phyloP scores from a whole-genome alignment of 1,284 basidiomycete genomes.

The Stygiomarasmius scandens region DNA sequence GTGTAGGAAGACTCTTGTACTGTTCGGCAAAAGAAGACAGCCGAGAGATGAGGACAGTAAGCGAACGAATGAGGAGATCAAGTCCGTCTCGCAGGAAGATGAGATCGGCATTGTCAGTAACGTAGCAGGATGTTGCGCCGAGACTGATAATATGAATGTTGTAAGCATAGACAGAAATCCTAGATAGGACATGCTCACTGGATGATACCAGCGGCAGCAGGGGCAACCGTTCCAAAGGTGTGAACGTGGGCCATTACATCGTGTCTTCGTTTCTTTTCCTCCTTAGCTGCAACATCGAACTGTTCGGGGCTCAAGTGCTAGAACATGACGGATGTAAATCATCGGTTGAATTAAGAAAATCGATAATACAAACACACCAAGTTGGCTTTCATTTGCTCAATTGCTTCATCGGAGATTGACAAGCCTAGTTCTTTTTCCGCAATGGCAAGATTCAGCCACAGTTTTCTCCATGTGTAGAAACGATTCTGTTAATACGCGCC shows the following conservation, averaged over 20 bases:
- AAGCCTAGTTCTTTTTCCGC: constrained; percentile 97
- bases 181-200: constrained; percentile 74
- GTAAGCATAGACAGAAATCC: no score
- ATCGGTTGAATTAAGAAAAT: not conserved
- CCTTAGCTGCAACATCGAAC: constrained; percentile 89
- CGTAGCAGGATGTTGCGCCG: constrained; percentile 98
- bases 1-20: constrained; percentile 81
- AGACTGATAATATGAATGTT: constrained; percentile 54
- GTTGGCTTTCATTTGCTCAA: constrained; percentile 92
- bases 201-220: constrained; percentile 96
- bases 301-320: constrained; percentile 87
- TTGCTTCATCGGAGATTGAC: constrained; percentile 87
- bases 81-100: constrained; percentile 94
- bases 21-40: constrained; percentile 76
- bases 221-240: constrained; percentile 92
- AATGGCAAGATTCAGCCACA: constrained; percentile 96
- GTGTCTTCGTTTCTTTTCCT: constrained; percentile 98
- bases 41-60: constrained; percentile 89
- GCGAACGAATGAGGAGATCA: constrained; percentile 83
- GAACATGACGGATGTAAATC: not conserved
- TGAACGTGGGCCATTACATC: constrained; percentile 99
- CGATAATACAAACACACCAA: constrained; percentile 55
- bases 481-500: constrained; percentile 67
- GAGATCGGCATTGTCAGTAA: constrained; percentile 97
- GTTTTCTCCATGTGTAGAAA: constrained; percentile 94